Evolutionary conservation across 2,329 filamentous ascomycete species (phyloP).

Genomic region (Fusarium transvaalense): DNA sequence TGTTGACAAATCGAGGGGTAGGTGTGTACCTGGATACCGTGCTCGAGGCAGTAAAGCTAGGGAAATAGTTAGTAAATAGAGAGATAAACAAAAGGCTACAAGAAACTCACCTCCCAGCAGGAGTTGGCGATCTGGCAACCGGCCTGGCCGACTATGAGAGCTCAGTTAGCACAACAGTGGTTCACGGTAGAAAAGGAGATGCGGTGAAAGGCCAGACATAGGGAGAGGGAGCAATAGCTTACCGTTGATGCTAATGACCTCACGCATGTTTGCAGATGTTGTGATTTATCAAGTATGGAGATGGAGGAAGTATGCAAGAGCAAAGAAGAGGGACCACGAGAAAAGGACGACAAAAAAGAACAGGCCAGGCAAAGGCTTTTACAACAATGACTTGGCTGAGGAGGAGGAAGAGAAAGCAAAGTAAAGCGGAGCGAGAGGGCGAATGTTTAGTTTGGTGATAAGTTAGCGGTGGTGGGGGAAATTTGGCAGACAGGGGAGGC

Average conservation of each 20-base stretch:
- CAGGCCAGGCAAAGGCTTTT: constrained; percentile 50
- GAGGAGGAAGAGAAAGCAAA: constrained; percentile 41
- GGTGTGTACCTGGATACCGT: constrained; percentile 91
- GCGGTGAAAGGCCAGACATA: constrained; percentile 57
- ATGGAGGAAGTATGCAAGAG: constrained; percentile 51
- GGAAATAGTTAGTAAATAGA: constrained; percentile 41
- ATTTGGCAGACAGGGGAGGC: constrained; percentile 57
- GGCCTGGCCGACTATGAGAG: constrained; percentile 91
- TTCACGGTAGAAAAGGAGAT: constrained; percentile 45
- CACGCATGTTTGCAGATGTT: constrained; percentile 82
- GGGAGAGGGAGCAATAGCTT: constrained; percentile 59
- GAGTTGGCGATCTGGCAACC: constrained; percentile 99
- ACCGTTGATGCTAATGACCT: constrained; percentile 99
- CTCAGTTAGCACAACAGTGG: constrained; percentile 63
- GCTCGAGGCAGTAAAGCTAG: constrained; percentile 99
- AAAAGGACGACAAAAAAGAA: constrained; percentile 44
- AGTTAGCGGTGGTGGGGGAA: constrained; percentile 56
- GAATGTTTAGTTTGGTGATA: constrained; percentile 47
- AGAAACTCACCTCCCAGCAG: constrained; percentile 95
- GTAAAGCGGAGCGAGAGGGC: constrained; percentile 39
- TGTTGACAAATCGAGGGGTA: constrained; percentile 45
- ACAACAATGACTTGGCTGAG: constrained; percentile 39
- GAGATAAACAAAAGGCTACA: constrained; percentile 44
- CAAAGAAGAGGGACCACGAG: constrained; percentile 49
- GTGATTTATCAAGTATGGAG: constrained; percentile 42